A percentile compares a stretch with the other conserved stretches of the same genome.
Evolutionary conservation across 2,329 filamentous ascomycete species (phyloP).

Genomic region (Nemania bipapillata): DNA sequence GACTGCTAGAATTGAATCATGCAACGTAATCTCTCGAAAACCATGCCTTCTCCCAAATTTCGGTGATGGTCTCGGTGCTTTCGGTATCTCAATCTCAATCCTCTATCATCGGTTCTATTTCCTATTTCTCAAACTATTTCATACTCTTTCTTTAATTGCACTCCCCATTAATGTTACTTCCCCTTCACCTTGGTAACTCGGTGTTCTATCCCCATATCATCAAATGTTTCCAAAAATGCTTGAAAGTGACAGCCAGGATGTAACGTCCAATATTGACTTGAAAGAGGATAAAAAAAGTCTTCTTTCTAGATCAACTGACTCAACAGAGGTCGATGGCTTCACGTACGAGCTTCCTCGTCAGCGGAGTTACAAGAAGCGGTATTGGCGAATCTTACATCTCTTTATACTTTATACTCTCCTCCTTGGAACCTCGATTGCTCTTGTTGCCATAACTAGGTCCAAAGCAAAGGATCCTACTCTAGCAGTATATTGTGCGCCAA

Average conservation of each 20-base stretch:
- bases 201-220: neutral
- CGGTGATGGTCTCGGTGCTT: neutral
- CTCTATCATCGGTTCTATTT: neutral
- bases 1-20: neutral
- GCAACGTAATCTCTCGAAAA: neutral
- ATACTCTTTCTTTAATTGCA: neutral
- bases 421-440: neutral
- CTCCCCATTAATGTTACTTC: neutral
- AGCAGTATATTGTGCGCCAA: neutral
- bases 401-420: neutral
- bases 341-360: neutral
- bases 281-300: slow-evolving; percentile 1
- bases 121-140: neutral
- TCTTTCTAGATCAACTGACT: slow-evolving; percentile 6
- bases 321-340: neutral
- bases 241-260: neutral
- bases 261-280: neutral
- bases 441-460: neutral
- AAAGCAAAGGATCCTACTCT: neutral
- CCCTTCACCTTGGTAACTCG: neutral
- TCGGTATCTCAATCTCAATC: neutral
- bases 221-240: neutral
- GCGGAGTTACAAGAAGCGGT: neutral
- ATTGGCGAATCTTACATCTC: neutral
- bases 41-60: neutral